phyloP scores from a whole-genome alignment of 306 rosid genomes.

The Quercus rubra region DNA sequence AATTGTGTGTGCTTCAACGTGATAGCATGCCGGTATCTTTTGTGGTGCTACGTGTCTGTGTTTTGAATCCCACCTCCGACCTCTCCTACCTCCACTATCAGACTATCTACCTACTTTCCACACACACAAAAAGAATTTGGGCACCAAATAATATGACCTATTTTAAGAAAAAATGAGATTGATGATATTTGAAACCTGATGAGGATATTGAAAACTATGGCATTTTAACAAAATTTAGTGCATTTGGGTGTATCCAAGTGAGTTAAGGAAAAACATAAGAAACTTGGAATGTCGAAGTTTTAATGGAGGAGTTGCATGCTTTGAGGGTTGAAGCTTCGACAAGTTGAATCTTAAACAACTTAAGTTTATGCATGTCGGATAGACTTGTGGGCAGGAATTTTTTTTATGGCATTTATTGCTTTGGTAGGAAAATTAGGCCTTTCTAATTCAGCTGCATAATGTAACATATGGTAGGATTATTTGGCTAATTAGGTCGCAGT shows the following conservation, averaged over 20 bases:
- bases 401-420: too few species aligned
- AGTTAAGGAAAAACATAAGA: neutral
- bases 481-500: constrained; percentile 56
- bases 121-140: neutral
- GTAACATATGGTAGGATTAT: neutral
- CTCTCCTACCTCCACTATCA: too few species aligned
- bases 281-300: neutral
- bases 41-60: too few species aligned
- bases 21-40: too few species aligned
- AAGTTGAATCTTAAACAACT: neutral
- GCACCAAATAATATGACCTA: neutral
- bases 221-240: neutral
- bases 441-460: neutral
- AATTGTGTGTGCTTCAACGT: too few species aligned
- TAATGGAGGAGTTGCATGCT: neutral
- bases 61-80: too few species aligned
- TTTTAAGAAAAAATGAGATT: neutral
- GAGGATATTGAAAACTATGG: neutral
- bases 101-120: too few species aligned
- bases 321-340: neutral
- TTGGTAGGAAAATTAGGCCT: neutral
- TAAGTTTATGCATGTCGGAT: neutral
- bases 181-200: neutral
- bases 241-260: too few species aligned
- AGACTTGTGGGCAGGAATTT: neutral